Percentiles rank a stretch among this genome's conserved stretches.
Conservation (phyloP, 768 basidiomycete genomes). For the Leccinellum rugosiceps region DNA sequence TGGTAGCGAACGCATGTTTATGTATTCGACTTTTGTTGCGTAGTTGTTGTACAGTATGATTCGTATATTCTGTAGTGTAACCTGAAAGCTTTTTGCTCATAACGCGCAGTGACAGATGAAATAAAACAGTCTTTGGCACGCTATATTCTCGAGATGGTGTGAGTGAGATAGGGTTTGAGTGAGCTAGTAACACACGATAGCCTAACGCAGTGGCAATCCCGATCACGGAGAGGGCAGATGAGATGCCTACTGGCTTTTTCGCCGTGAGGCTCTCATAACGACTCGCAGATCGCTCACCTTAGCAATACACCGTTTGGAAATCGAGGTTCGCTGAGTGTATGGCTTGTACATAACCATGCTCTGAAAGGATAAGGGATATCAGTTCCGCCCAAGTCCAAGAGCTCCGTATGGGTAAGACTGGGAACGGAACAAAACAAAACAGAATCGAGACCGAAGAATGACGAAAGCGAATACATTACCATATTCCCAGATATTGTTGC, state of each 20-base stretch:
- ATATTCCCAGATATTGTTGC: constrained; percentile 61
- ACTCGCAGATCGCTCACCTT: constrained; percentile 2
- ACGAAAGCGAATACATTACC: constrained; percentile 34
- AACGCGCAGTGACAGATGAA: not conserved
- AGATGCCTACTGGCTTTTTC: not conserved
- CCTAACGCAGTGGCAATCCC: not conserved
- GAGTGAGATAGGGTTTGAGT: not conserved
- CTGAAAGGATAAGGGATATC: constrained; percentile 26
- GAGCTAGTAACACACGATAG: not conserved
- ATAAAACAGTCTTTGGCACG: not conserved
- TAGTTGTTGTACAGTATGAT: not conserved
- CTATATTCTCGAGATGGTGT: not conserved
- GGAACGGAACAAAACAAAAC: not conserved
- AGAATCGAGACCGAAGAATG: not conserved
- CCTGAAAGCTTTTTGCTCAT: not conserved
- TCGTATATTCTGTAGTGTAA: not conserved
- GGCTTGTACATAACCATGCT: constrained; percentile 65
- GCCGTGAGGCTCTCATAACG: not conserved
- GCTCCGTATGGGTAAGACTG: not conserved
- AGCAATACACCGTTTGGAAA: constrained; percentile 35
- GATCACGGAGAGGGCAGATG: not conserved
- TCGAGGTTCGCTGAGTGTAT: constrained; percentile 40
- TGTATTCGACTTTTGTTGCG: not conserved
- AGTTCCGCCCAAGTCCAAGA: not conserved
- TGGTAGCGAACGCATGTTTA: not conserved